These are phyloP conservation scores for Saturnispora halmiae DNA, from an alignment of 805 yeast species.

Conservation along the genomic window DNA sequence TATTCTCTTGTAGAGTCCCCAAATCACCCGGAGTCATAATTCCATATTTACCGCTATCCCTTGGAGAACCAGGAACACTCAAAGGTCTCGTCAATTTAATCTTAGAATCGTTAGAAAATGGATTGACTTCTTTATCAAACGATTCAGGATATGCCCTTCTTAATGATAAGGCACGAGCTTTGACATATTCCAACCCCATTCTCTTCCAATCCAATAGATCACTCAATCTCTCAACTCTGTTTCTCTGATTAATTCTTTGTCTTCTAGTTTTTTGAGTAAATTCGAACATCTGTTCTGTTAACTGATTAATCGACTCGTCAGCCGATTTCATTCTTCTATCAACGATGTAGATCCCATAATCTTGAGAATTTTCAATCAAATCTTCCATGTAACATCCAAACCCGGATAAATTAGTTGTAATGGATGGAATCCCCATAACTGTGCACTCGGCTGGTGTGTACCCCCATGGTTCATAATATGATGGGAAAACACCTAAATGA, in stretches of 20 bases:
- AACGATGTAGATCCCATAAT: constrained; percentile 94
- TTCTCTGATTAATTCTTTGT: constrained; percentile 95
- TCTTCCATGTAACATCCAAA: constrained; percentile 99
- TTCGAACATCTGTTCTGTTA: constrained; percentile 81
- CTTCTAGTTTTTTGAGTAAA: constrained; percentile 85
- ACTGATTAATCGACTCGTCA: constrained; percentile 87
- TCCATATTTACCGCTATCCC: constrained; percentile 45
- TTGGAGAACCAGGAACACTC: constrained; percentile 96
- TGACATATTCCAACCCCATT: constrained; percentile 94
- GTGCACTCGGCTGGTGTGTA: constrained; percentile 99
- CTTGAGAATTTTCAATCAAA: constrained; percentile 84
- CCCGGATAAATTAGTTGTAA: constrained; percentile 92
- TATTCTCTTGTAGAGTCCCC: constrained; percentile 90
- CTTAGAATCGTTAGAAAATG: constrained; percentile 32
- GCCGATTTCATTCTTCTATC: constrained; percentile 89
- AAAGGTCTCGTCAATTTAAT: constrained; percentile 82
- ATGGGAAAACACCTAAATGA: constrained; percentile 96
- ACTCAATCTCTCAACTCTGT: constrained; percentile 88
- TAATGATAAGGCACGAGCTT: constrained; percentile 86
- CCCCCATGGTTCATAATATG: constrained; percentile 99
- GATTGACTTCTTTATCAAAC: constrained; percentile 40
- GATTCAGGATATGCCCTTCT: constrained; percentile 90
- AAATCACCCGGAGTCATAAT: constrained; percentile 97
- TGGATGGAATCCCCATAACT: constrained; percentile 98
- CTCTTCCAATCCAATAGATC: constrained; percentile 95